phyloP scores from a whole-genome alignment of 306 rosid species.

The Cicer arietinum region DNA sequence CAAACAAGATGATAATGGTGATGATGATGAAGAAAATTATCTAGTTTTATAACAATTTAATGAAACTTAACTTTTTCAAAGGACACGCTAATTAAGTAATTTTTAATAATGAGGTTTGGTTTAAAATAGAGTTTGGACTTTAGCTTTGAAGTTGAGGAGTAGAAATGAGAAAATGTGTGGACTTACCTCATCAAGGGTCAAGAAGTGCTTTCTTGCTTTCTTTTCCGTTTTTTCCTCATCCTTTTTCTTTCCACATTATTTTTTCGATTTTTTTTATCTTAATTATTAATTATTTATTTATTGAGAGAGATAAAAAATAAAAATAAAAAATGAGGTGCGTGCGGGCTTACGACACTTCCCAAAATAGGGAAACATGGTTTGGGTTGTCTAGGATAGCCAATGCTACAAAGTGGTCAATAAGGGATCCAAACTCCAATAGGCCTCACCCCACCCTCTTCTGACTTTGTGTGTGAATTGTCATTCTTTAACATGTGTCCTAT shows the following conservation, averaged over 20 bases:
- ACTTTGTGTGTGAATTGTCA: conserved; percentile 46
- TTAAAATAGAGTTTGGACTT: not conserved
- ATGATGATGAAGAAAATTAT: conserved; percentile 10
- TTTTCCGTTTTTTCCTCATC: not conserved
- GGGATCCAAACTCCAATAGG: not conserved
- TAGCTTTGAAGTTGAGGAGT: not conserved
- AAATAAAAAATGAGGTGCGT: conserved; percentile 33
- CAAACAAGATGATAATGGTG: not conserved
- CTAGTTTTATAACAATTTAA: conserved; percentile 8
- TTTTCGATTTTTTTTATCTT: not conserved
- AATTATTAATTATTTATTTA: not conserved
- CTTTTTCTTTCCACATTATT: not conserved
- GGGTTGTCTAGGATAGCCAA: conserved; percentile 35
- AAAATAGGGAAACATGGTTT: conserved; percentile 35
- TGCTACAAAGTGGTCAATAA: conserved; percentile 14
- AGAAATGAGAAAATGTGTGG: conserved; percentile 20
- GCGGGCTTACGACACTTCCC: conserved; percentile 35
- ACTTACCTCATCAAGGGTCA: conserved; percentile 37
- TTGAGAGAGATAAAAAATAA: not conserved
- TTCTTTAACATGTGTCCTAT: conserved; percentile 38
- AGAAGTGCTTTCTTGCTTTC: conserved; percentile 16
- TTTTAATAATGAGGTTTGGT: not conserved
- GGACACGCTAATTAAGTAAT: not conserved
- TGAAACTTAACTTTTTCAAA: conserved; percentile 9
- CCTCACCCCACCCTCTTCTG: conserved; percentile 39